A percentile compares a stretch with the other conserved stretches of the same genome.
Conservation (phyloP, 139 green algal genomes). For the Zygnema circumcarinatum region DNA sequence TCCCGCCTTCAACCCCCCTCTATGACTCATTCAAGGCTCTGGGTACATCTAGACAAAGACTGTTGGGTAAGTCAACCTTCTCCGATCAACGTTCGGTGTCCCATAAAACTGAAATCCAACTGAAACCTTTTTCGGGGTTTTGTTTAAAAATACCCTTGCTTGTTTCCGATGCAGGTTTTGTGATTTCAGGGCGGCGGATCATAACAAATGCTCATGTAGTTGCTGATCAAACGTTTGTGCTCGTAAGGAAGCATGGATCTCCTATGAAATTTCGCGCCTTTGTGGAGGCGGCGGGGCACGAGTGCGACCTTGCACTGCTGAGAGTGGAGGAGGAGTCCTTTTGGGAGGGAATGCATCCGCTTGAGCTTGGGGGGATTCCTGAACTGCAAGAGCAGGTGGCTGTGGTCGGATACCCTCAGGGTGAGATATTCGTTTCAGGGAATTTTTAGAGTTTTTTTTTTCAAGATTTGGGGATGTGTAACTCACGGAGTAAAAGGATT, state of each 20-base stretch:
- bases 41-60: too few species aligned
- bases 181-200: constrained; percentile 72
- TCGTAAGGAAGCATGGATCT: constrained; percentile 74
- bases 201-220: constrained; percentile 83
- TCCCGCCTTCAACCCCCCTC: too few species aligned
- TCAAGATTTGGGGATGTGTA: too few species aligned
- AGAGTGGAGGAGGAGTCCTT: constrained; percentile 52
- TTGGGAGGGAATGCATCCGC: constrained; percentile 70
- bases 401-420: constrained; percentile 81
- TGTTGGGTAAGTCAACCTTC: too few species aligned
- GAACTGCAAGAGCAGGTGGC: constrained; percentile 77
- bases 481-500: too few species aligned
- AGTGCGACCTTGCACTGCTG: constrained; percentile 61
- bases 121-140: background rate
- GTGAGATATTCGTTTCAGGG: too few species aligned
- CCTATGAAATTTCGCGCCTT: constrained; percentile 58
- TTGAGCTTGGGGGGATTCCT: constrained; percentile 73
- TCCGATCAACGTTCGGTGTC: too few species aligned
- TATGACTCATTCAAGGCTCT: too few species aligned
- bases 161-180: constrained; percentile 65
- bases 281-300: constrained; percentile 75
- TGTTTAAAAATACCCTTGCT: background rate
- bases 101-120: too few species aligned
- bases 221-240: constrained; percentile 75
- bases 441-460: too few species aligned